A percentile compares a stretch with the other conserved stretches of the same genome.
Conservation (phyloP, 441 rosid species). For the Manihot esculenta region DNA sequence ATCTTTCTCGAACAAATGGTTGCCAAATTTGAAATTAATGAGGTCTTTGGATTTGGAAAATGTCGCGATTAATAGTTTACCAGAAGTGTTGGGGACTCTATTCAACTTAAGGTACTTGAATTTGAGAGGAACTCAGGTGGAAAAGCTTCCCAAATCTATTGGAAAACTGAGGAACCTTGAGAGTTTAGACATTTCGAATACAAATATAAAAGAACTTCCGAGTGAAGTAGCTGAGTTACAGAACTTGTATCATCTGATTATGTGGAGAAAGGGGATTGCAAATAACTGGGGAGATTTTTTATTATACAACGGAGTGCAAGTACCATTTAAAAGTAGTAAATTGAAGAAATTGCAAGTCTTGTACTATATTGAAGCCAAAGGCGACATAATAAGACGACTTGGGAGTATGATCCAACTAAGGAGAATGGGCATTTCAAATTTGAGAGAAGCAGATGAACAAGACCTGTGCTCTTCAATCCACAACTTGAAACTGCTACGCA, state of each 20-base stretch:
- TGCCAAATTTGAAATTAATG: slow-evolving; percentile 21
- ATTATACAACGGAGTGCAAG: slow-evolving; percentile 17
- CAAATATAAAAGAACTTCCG: slow-evolving; percentile 17
- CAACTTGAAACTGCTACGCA: slow-evolving; percentile 25
- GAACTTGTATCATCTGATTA: slow-evolving; percentile 28
- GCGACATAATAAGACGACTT: no score
- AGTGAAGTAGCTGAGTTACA: slow-evolving; percentile 20
- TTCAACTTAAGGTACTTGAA: slow-evolving; percentile 41
- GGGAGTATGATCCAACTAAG: not conserved
- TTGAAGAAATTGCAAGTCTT: no score
- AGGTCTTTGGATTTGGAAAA: slow-evolving; percentile 36
- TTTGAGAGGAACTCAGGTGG: slow-evolving; percentile 29
- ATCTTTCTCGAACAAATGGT: not conserved
- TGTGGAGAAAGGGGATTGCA: slow-evolving; percentile 10
- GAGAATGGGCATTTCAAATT: slow-evolving; percentile 29
- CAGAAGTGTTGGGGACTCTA: slow-evolving; percentile 25
- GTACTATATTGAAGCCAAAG: no score
- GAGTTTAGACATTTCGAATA: slow-evolving; percentile 9
- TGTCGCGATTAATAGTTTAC: slow-evolving; percentile 23
- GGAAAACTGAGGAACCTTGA: slow-evolving; percentile 35
- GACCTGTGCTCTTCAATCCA: slow-evolving; percentile 30
- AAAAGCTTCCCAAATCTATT: slow-evolving; percentile 35
- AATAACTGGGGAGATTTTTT: not conserved
- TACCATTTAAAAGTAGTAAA: not conserved
- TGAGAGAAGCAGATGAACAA: slow-evolving; percentile 25